Percentiles rank a stretch among this genome's conserved stretches.
phyloP scores from a whole-genome alignment of 2,329 filamentous ascomycete species.

The Phoma sp. region DNA sequence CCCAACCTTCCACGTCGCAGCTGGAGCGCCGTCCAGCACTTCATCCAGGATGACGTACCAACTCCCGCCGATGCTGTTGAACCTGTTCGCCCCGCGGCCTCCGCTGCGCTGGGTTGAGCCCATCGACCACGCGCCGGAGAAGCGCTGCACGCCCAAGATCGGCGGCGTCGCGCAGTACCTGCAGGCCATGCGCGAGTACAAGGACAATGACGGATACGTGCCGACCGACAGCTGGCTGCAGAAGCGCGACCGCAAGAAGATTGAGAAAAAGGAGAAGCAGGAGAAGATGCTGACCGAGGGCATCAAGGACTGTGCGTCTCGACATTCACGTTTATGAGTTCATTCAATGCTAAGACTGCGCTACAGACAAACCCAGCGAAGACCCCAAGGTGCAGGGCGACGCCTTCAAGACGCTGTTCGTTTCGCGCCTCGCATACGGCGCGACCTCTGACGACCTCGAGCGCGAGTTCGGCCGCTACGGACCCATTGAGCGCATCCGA shows the following conservation, averaged over 20 bases:
- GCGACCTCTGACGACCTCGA: slow-evolving; percentile 89
- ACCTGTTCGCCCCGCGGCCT: slow-evolving; percentile 93
- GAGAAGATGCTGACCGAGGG: slow-evolving; percentile 70
- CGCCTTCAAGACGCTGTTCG: slow-evolving; percentile 93
- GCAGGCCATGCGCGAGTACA: slow-evolving; percentile 76
- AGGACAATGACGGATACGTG: slow-evolving; percentile 76
- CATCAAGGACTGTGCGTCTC: slow-evolving; percentile 66
- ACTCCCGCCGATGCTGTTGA: slow-evolving; percentile 88
- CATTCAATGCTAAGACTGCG: slow-evolving; percentile 22
- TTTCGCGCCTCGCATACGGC: slow-evolving; percentile 88
- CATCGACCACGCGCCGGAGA: slow-evolving; percentile 80
- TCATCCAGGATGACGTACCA: slow-evolving; percentile 83
- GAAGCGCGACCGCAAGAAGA: slow-evolving; percentile 80
- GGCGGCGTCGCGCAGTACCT: slow-evolving; percentile 78
- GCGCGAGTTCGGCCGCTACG: slow-evolving; percentile 91
- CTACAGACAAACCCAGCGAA: slow-evolving; percentile 77
- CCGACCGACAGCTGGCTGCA: slow-evolving; percentile 95
- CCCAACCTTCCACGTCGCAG: slow-evolving; percentile 24
- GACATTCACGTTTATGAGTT: neutral
- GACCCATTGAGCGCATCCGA: slow-evolving; percentile 92
- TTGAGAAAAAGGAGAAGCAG: slow-evolving; percentile 76
- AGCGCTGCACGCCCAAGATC: slow-evolving; percentile 77
- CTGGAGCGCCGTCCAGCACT: slow-evolving; percentile 47
- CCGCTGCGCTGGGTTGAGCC: slow-evolving; percentile 89
- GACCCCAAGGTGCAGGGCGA: slow-evolving; percentile 92